A percentile compares a stretch with the other conserved stretches of the same genome.
Evolutionary conservation across 1,284 basidiomycete genomes (phyloP).

Genomic region (Sanghuangporus weigelae): DNA sequence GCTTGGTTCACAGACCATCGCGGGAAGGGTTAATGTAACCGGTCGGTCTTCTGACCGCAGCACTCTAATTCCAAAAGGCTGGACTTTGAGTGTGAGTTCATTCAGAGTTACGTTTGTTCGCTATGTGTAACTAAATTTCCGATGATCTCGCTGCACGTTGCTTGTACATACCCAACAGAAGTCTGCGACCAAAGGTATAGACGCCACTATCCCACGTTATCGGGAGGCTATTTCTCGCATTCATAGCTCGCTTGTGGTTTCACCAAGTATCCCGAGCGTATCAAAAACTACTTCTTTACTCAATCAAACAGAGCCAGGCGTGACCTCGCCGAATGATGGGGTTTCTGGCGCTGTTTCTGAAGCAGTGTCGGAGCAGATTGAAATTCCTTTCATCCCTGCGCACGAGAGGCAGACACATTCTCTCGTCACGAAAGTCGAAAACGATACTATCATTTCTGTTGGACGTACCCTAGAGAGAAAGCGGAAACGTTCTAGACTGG

Average conservation of each 20-base stretch:
- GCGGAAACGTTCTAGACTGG: slow-evolving; percentile 44
- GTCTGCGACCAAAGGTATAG: background rate
- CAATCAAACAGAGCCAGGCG: background rate
- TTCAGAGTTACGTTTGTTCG: background rate
- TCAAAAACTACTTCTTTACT: background rate
- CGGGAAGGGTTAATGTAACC: background rate
- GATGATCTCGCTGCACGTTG: slow-evolving; percentile 5
- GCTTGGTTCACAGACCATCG: slow-evolving; percentile 1
- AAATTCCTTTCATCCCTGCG: slow-evolving; percentile 69
- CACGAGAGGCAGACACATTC: slow-evolving; percentile 35
- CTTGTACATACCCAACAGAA: background rate
- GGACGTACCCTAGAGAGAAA: slow-evolving; percentile 59
- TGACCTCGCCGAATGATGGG: background rate
- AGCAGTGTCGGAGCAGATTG: slow-evolving; percentile 40
- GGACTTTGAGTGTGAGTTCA: slow-evolving; percentile 4
- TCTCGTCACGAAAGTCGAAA: slow-evolving; percentile 24
- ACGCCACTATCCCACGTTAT: slow-evolving; percentile 23
- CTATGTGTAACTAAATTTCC: background rate
- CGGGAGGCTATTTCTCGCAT: slow-evolving; percentile 36
- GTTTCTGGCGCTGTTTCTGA: background rate
- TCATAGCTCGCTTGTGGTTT: slow-evolving; percentile 36
- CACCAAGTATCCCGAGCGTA: slow-evolving; percentile 46
- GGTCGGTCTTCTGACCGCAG: background rate
- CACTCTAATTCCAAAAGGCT: slow-evolving; percentile 5
- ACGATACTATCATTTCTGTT: slow-evolving; percentile 62